Evolutionary conservation across 2,329 filamentous ascomycete genomes (phyloP), one percentile per base, ranked within the genome.

Genomic region (Talaromyces verruculosus): DNA sequence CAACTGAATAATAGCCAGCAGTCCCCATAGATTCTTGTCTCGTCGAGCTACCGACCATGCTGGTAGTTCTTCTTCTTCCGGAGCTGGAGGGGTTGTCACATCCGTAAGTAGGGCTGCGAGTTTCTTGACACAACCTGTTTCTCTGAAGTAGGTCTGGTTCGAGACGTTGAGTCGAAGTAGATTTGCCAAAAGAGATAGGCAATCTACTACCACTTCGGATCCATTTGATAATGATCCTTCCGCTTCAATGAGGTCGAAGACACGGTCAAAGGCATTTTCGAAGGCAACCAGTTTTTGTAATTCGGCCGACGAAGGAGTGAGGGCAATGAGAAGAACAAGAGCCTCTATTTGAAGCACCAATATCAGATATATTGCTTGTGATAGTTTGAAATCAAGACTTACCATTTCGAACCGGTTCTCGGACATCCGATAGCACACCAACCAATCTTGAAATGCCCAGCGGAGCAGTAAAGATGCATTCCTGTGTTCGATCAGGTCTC

Each of bases 231-330:
- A 81, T 1, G 89, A 90, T 0, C 95, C 95, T 72, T 99, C 95
- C 0, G 84, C 82, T 69, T 89, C 86, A 63, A 99, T 91, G 63
- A 98, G 89, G 53, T 84, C 84, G 75, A 98, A 97, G 30, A 96
- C 82, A 51, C 90, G 88, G 68, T 95, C 92, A 72, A 97, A 98
- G 0, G 93, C 92, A 82, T 92, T 94, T 73, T 97, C 93, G 71
- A 97, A 98, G 0, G 93, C 95, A 28, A 98, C 93, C 1, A 98
- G 85, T 77, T 98, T 98, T 75, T 98, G 93, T 62, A 99, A 86
- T 72, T 98, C 93, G 49, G 89, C 82, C 8, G 94, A 97, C 0
- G 89, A 89, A 35, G 92, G 91, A 0, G 95, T 97, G 35, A 99
- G 84, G 65, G 93, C 91, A 37, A 91, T 96, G 59, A 99, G 85